phyloP scores from a whole-genome alignment of 345 rosid species.

The Xanthoceras sorbifolium region DNA sequence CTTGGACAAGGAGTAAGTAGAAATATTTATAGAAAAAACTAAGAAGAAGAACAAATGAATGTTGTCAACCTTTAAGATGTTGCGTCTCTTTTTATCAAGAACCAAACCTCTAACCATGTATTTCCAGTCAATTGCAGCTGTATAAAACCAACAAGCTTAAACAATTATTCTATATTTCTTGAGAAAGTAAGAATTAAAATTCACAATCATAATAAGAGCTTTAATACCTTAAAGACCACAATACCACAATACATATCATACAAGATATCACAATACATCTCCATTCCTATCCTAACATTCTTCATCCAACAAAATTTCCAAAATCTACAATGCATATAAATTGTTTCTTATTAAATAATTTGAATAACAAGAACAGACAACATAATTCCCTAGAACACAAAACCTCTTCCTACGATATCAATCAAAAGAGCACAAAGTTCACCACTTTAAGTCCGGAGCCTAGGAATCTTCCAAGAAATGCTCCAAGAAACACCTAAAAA shows the following conservation, averaged over 20 bases:
- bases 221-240: background rate
- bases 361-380: background rate
- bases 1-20: background rate
- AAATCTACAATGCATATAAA: constrained; percentile 10
- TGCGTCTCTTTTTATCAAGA: constrained; percentile 95
- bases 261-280: background rate
- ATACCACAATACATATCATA: background rate
- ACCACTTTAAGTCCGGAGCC: constrained; percentile 54
- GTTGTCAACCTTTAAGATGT: constrained; percentile 76
- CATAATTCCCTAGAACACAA: constrained; percentile 15
- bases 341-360: background rate
- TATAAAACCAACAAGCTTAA: constrained; percentile 22
- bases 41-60: background rate
- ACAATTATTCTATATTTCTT: background rate
- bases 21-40: background rate
- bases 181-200: background rate
- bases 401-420: constrained; percentile 52
- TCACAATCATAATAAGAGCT: background rate
- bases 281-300: background rate
- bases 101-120: constrained; percentile 99
- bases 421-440: constrained; percentile 47
- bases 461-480: constrained; percentile 63
- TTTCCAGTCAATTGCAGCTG: constrained; percentile 89
- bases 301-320: constrained; percentile 10
- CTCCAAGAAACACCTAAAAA: constrained; percentile 73